A percentile compares a stretch with the other conserved stretches of the same genome.
Evolutionary conservation across 2,329 filamentous ascomycete genomes (phyloP).

Genomic region (Scedosporium apiospermum): DNA sequence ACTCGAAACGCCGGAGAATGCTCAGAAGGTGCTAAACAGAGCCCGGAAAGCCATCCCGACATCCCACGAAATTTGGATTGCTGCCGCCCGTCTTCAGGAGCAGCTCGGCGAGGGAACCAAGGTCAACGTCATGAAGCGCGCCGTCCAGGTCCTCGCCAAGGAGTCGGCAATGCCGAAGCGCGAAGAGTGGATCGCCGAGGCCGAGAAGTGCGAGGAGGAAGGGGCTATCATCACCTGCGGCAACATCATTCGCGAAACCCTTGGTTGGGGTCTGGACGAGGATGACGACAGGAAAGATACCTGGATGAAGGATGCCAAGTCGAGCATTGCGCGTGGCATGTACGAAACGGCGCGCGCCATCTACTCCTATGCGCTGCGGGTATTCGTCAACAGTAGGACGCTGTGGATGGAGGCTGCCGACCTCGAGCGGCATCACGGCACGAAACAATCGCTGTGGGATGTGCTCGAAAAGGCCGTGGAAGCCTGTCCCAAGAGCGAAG

Average conservation of each 20-base stretch:
- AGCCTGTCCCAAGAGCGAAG: slow-evolving; percentile 82
- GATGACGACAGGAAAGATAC: slow-evolving; percentile 93
- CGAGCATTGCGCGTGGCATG: slow-evolving; percentile 68
- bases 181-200: slow-evolving; percentile 93
- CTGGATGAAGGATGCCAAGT: slow-evolving; percentile 88
- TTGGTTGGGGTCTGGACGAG: slow-evolving; percentile 88
- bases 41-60: slow-evolving; percentile 90
- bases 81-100: slow-evolving; percentile 82
- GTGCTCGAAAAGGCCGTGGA: slow-evolving; percentile 90
- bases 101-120: slow-evolving; percentile 70
- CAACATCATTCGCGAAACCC: slow-evolving; percentile 82
- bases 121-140: slow-evolving; percentile 90
- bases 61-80: slow-evolving; percentile 94
- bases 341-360: slow-evolving; percentile 92
- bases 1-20: slow-evolving; percentile 81
- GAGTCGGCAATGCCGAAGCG: slow-evolving; percentile 95
- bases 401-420: slow-evolving; percentile 89
- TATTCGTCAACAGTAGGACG: slow-evolving; percentile 81
- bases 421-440: slow-evolving; percentile 82
- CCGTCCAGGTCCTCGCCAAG: slow-evolving; percentile 76
- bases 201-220: slow-evolving; percentile 89
- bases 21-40: slow-evolving; percentile 89
- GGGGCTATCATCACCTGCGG: slow-evolving; percentile 79
- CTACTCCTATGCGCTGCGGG: slow-evolving; percentile 78
- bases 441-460: slow-evolving; percentile 70